Evolutionary conservation across 2,329 filamentous ascomycete species (phyloP).

Genomic region (Arthrobotrys entomopaga): DNA sequence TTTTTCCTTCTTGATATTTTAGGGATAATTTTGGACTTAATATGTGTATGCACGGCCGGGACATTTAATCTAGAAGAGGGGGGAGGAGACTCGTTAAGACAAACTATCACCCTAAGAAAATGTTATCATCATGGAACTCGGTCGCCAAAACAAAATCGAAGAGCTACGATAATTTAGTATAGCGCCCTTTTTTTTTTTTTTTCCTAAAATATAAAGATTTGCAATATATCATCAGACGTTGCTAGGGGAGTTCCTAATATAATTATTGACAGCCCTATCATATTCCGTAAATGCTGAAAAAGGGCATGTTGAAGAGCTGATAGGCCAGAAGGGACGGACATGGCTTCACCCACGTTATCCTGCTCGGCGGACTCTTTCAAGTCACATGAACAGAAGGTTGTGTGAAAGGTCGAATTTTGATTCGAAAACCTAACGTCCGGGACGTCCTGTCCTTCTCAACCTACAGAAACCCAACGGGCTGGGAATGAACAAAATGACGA

Average conservation of each 20-base stretch:
- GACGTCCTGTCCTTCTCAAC: slow-evolving; percentile 41
- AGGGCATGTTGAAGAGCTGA: slow-evolving; percentile 48
- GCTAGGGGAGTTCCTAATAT: slow-evolving; percentile 28
- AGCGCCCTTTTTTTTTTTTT: slow-evolving; percentile 45
- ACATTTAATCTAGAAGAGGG: slow-evolving; percentile 3
- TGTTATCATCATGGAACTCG: background rate
- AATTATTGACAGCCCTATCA: slow-evolving; percentile 49
- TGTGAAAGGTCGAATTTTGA: slow-evolving; percentile 53
- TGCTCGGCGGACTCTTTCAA: slow-evolving; percentile 51
- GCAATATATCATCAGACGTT: slow-evolving; percentile 10
- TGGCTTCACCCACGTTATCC: slow-evolving; percentile 50
- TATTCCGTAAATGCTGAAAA: slow-evolving; percentile 38
- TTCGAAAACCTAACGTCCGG: slow-evolving; percentile 51
- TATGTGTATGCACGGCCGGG: slow-evolving; percentile 5
- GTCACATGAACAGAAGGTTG: slow-evolving; percentile 55
- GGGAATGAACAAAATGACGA: slow-evolving; percentile 33
- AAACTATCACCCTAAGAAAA: background rate
- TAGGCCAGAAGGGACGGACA: slow-evolving; percentile 31
- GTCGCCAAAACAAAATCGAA: background rate
- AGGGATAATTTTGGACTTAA: background rate
- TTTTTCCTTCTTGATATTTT: too few species aligned
- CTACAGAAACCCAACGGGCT: slow-evolving; percentile 41
- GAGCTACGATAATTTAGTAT: slow-evolving; percentile 25
- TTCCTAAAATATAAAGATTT: slow-evolving; percentile 40
- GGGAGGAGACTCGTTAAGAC: background rate